Percentiles rank a stretch among this genome's conserved stretches.
These are phyloP conservation scores for Cadophora luteo-olivacea DNA, from an alignment of 2,329 filamentous ascomycete species.

Conservation along the genomic window DNA sequence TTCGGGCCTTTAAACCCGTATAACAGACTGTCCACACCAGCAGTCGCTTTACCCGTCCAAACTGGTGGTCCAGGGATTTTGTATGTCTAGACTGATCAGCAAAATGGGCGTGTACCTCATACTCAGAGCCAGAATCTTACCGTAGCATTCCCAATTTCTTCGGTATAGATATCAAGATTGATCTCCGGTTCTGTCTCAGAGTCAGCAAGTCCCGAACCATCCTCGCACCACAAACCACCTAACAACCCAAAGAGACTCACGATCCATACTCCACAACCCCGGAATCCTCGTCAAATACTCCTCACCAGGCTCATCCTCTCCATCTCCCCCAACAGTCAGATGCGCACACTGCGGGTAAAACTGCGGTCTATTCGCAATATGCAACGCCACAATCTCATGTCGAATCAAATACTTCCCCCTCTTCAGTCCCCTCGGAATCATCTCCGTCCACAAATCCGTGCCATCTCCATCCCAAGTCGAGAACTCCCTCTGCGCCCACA, in stretches of 20 bases:
- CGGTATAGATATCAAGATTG: slow-evolving; percentile 31
- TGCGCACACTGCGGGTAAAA: slow-evolving; percentile 36
- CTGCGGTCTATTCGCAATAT: slow-evolving; percentile 34
- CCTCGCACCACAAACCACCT: neutral
- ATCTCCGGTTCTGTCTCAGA: slow-evolving; percentile 28
- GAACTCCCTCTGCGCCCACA: slow-evolving; percentile 28
- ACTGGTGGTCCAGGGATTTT: slow-evolving; percentile 22
- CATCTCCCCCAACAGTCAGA: slow-evolving; percentile 29
- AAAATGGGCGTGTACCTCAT: neutral
- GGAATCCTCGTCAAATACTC: slow-evolving; percentile 28
- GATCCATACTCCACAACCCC: slow-evolving; percentile 28
- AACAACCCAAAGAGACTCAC: no score
- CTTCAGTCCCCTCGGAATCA: slow-evolving; percentile 54
- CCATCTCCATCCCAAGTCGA: slow-evolving; percentile 27
- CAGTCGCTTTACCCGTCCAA: slow-evolving; percentile 16
- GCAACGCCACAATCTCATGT: slow-evolving; percentile 36
- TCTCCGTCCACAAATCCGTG: slow-evolving; percentile 52
- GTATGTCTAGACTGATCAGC: slow-evolving; percentile 10
- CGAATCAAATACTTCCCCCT: slow-evolving; percentile 33
- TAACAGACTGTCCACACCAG: slow-evolving; percentile 2
- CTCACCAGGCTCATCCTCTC: slow-evolving; percentile 25
- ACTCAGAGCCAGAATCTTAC: neutral
- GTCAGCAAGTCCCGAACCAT: slow-evolving; percentile 11
- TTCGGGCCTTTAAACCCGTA: slow-evolving; percentile 26
- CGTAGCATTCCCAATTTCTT: slow-evolving; percentile 17